These are phyloP conservation scores for Penicillium pancosmium DNA, from an alignment of 495 filamentous ascomycete species.

Conservation along the genomic window DNA sequence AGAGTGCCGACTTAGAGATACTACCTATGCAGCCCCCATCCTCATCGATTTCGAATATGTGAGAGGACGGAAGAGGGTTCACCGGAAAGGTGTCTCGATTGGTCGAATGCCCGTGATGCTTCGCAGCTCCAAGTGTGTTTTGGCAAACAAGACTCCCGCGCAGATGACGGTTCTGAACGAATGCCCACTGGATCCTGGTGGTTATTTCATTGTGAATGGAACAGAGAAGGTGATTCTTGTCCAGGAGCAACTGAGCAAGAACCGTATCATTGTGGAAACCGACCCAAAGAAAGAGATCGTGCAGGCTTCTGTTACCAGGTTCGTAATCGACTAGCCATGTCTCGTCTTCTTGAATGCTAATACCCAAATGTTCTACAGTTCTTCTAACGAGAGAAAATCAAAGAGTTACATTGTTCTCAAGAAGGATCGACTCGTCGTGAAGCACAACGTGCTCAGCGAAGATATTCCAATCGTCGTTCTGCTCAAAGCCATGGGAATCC, in stretches of 20 bases:
- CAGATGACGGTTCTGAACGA: constrained; percentile 89
- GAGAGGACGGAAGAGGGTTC: constrained; percentile 70
- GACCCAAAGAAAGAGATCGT: constrained; percentile 87
- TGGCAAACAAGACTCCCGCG: constrained; percentile 75
- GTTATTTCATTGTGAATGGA: constrained; percentile 97
- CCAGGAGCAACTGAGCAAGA: constrained; percentile 98
- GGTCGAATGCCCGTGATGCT: constrained; percentile 96
- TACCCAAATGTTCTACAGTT: constrained; percentile 54
- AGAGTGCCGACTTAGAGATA: constrained; percentile 92
- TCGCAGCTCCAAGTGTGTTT: constrained; percentile 86
- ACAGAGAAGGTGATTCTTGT: constrained; percentile 98
- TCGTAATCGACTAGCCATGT: background rate
- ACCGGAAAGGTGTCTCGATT: constrained; percentile 71
- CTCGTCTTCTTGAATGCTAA: background rate
- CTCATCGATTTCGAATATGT: constrained; percentile 86
- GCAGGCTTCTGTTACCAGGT: constrained; percentile 92
- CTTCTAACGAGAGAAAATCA: constrained; percentile 93
- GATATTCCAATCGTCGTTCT: constrained; percentile 90
- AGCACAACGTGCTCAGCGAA: constrained; percentile 91
- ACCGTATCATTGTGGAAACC: constrained; percentile 94
- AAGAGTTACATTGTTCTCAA: constrained; percentile 94
- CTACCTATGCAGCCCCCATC: constrained; percentile 93
- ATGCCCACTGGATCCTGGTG: constrained; percentile 93
- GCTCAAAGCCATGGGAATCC: constrained; percentile 90
- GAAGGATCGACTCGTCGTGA: constrained; percentile 85